Evolutionary conservation across 805 yeast genomes (phyloP), one percentile per base, ranked within the genome.

Genomic region (Yueomyces sinensis): DNA sequence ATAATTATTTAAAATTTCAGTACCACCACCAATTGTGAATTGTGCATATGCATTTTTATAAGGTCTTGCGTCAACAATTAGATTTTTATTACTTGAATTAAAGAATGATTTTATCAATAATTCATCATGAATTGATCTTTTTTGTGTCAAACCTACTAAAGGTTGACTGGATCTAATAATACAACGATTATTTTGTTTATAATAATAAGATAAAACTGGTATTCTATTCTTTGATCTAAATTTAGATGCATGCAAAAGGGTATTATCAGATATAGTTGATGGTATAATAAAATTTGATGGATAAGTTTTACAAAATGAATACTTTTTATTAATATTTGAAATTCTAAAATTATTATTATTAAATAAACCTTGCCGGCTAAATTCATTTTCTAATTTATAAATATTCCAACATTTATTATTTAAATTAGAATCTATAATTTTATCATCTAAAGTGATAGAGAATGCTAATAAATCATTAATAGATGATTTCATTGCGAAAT

Each of bases 11-110:
- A 86, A 82, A 43, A 72, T 79, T 52, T 91, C 98, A 0, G 95
- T 80, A 1, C 98, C 98, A n/a, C 96, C 98, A 11, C 98, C 98
- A 13, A 91, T 59, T 0, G 97, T 97, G 31, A 83, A 82, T 48
- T 91, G 97, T 0, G 95, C 97, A 72, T 86, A 72, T 6, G 97
- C 97, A 56, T 91, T 91, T 0, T 96, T 80, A 18, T 86, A 56
- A 1, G 98, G 98, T 37, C 98, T 65, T 17, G 94, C 81, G 59
- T 91, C 98, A 4, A 84, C 89, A 22, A 91, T 76, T 20, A 91
- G 56, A 48, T 87, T 77, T 31, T 65, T 67, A 25, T 25, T 25
- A 9, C 7, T 5, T 6, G 3, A 13, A n/a, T 11, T 6, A 54
- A 86, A 84, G 7, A 83, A 76, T 42, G 84, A 94, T 18, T 63